phyloP scores from a whole-genome alignment of 2,329 filamentous ascomycete species.

The Beauveria caledonica region DNA sequence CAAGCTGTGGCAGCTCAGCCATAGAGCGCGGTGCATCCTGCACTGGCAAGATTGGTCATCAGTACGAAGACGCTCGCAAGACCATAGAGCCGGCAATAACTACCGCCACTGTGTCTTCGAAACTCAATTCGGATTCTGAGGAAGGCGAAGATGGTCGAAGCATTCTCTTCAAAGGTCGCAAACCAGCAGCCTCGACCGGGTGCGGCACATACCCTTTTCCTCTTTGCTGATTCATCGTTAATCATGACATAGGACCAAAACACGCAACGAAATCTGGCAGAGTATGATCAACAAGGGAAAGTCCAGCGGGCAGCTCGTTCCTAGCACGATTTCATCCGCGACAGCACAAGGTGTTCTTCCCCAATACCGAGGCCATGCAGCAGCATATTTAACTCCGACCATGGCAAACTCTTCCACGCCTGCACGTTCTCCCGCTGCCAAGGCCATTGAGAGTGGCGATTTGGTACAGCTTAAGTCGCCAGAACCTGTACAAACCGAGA shows the following conservation, averaged over 20 bases:
- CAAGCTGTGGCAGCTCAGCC: constrained; percentile 15
- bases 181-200: constrained; percentile 20
- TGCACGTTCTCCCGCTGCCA: constrained; percentile 22
- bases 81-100: constrained; percentile 11
- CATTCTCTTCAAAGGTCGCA: constrained; percentile 32
- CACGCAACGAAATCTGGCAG: constrained; percentile 39
- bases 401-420: constrained; percentile 31
- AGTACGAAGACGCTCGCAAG: constrained; percentile 22
- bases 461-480: constrained; percentile 11
- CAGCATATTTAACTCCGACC: constrained; percentile 39
- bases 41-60: constrained; percentile 18
- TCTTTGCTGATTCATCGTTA: not conserved
- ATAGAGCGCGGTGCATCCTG: constrained; percentile 19
- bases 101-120: constrained; percentile 8
- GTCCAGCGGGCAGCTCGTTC: constrained; percentile 36
- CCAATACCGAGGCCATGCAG: constrained; percentile 43
- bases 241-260: constrained; percentile 27
- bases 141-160: constrained; percentile 27
- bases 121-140: constrained; percentile 21
- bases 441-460: constrained; percentile 19
- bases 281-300: constrained; percentile 44
- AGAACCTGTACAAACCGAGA: constrained; percentile 27
- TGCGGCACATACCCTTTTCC: constrained; percentile 18
- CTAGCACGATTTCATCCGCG: constrained; percentile 42
- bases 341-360: constrained; percentile 48